phyloP scores from a whole-genome alignment of 441 rosid genomes.

The Pelargonium fulgidum region DNA sequence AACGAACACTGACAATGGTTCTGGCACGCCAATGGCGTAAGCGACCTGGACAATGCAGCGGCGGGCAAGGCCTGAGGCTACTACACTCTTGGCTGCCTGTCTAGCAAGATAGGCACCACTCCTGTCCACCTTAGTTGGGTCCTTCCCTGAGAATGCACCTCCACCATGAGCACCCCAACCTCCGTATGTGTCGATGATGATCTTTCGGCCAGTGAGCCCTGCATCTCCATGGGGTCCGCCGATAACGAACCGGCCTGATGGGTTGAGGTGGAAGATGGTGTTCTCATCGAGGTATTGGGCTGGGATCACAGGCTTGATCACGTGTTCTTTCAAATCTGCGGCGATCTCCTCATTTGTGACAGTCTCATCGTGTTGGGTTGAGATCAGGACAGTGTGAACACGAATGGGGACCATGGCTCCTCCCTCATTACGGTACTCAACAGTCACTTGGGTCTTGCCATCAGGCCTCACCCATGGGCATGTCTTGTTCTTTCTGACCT shows the following conservation, averaged over 20 bases:
- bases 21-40: conserved; percentile 8
- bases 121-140: conserved; percentile 1
- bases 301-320: conserved; percentile 9
- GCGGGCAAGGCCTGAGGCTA: conserved; percentile 10
- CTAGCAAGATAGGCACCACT: conserved; percentile 3
- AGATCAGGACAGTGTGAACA: conserved; percentile 15
- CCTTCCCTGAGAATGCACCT: too few relatives aligned
- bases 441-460: conserved; percentile 17
- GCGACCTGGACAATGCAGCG: conserved; percentile 11
- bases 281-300: conserved; percentile 11
- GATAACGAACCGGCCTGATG: conserved; percentile 14
- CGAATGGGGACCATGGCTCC: conserved; percentile 16
- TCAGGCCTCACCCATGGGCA: conserved; percentile 18
- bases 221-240: conserved; percentile 13
- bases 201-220: conserved; percentile 14
- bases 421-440: conserved; percentile 11
- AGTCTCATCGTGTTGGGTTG: conserved; percentile 13
- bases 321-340: conserved; percentile 6
- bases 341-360: conserved; percentile 14
- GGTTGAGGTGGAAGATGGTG: conserved; percentile 19
- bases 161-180: too few relatives aligned
- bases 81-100: conserved; percentile 6
- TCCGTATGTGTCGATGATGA: conserved; percentile 9
- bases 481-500: conserved; percentile 14
- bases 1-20: conserved; percentile 7